These are phyloP conservation scores for Glonium stellatum DNA, from an alignment of 495 filamentous ascomycete genomes.

Conservation along the genomic window DNA sequence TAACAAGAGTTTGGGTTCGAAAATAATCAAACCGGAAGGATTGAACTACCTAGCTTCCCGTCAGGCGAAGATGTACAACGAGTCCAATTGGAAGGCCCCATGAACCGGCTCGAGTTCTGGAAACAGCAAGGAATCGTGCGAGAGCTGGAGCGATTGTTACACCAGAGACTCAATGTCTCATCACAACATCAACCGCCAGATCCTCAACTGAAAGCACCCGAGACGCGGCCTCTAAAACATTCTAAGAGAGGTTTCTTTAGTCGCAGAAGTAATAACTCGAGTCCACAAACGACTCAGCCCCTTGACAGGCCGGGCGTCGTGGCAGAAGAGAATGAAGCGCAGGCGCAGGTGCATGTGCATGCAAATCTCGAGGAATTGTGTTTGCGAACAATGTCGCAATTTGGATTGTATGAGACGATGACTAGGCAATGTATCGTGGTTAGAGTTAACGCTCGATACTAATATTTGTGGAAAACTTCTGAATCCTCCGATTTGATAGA, in stretches of 20 bases:
- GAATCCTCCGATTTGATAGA: neutral
- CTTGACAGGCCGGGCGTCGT: neutral
- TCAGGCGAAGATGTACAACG: conserved; percentile 14
- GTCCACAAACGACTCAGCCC: neutral
- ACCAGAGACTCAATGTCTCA: conserved; percentile 9
- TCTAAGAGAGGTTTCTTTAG: conserved; percentile 13
- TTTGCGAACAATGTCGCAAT: conserved; percentile 22
- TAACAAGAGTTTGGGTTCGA: neutral
- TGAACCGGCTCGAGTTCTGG: conserved; percentile 26
- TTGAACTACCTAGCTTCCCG: conserved; percentile 19
- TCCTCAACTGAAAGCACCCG: neutral
- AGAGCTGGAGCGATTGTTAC: conserved; percentile 18
- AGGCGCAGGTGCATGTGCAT: conserved; percentile 13
- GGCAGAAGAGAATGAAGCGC: neutral
- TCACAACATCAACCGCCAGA: neutral
- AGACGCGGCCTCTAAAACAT: neutral
- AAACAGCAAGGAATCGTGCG: conserved; percentile 10
- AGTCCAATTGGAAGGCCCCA: conserved; percentile 15
- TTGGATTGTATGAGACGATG: conserved; percentile 28
- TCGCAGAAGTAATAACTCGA: conserved; percentile 2
- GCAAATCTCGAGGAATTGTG: conserved; percentile 21
- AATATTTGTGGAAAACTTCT: neutral
- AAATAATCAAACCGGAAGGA: neutral
- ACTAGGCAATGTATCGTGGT: conserved; percentile 24
- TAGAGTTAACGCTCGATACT: conserved; percentile 17